Base-by-base conservation (phyloP, 2,329 filamentous ascomycete species). In the Fusarium euwallaceae region DNA sequence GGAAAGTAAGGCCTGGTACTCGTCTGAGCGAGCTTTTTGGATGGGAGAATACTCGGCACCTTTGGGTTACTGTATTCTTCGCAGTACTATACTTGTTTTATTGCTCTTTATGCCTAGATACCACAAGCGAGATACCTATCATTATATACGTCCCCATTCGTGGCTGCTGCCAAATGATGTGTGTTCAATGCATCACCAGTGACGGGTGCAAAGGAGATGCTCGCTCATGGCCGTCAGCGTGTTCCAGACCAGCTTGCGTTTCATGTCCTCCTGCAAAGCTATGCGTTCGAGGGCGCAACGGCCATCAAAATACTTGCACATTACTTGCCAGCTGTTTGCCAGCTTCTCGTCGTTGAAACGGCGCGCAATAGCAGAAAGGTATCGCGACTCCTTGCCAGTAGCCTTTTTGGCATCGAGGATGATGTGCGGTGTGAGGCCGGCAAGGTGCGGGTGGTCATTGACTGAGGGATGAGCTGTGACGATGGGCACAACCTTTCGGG, bases 221-320 rank as follows among this genome's bases (percentile, higher is more conserved):
- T 94, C 92, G 73, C 90, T 89, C 87, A 92, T 92, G n/a, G 85
- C 84, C 45, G 88, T 88, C 65, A 93, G 82, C 64, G 92, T 85
- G 56, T 89, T 88, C 86, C 93, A 95, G 16, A 95, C 88, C 76
- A 94, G 92, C 84, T 96, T 97, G 66, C 95, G 88, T 86, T 97
- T 97, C 85, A 97, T 89, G 7, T 94, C 93, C 83, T 98, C 95
- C 66, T 93, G 89, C n/a, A 97, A 86, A 1, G 93, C 91, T 74
- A 99, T 93, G 77, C 95, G 92, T 84, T 99, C 97, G 69, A 98
- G 87, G 3, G 95, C 92, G 79, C 93, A 92, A 66, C 88, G 89
- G 1, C 97, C 97, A 81, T 98, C 95, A 77, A 98, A 94, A 82
- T 98, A 97, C 82, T 93, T 94, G 78, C 92, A 89, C 77, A 98